These are phyloP conservation scores for Brassica hybrid DNA, from an alignment of 441 rosid genomes.

Conservation along the genomic window DNA sequence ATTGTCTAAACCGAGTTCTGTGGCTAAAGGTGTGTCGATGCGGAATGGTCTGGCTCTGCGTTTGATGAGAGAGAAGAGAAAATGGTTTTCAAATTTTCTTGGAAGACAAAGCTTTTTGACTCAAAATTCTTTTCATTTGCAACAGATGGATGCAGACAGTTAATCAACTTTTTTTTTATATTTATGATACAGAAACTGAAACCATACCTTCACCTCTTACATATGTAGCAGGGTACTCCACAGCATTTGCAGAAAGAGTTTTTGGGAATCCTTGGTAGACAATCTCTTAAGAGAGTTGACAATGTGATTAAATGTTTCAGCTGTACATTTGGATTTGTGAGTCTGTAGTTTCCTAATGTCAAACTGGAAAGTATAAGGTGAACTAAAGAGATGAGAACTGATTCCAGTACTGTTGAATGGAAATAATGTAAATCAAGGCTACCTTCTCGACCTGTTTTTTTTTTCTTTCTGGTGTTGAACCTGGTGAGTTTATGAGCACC, in stretches of 20 bases:
- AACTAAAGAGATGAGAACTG: neutral
- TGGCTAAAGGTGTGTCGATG: neutral
- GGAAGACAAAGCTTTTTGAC: neutral
- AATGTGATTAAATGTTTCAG: too few relatives aligned
- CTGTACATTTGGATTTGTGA: too few relatives aligned
- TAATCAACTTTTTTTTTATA: neutral
- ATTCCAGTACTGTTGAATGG: neutral
- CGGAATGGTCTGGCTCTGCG: neutral
- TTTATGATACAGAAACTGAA: too few relatives aligned
- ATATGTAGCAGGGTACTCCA: too few relatives aligned
- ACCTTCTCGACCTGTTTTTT: neutral
- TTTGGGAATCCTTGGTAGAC: too few relatives aligned
- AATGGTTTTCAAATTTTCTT: neutral
- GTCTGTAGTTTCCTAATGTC: neutral
- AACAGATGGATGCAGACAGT: neutral
- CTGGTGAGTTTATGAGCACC: neutral
- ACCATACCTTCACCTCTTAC: too few relatives aligned
- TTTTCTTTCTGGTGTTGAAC: neutral
- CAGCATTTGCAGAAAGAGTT: neutral
- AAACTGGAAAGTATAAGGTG: neutral
- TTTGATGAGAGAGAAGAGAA: too few relatives aligned
- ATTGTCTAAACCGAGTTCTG: neutral
- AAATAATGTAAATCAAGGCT: too few relatives aligned
- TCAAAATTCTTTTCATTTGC: neutral
- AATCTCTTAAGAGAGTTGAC: too few relatives aligned